Percentiles rank a stretch among this genome's conserved stretches.
Evolutionary conservation across 2,329 filamentous ascomycete genomes (phyloP).

Genomic region (Microdochium paspali): DNA sequence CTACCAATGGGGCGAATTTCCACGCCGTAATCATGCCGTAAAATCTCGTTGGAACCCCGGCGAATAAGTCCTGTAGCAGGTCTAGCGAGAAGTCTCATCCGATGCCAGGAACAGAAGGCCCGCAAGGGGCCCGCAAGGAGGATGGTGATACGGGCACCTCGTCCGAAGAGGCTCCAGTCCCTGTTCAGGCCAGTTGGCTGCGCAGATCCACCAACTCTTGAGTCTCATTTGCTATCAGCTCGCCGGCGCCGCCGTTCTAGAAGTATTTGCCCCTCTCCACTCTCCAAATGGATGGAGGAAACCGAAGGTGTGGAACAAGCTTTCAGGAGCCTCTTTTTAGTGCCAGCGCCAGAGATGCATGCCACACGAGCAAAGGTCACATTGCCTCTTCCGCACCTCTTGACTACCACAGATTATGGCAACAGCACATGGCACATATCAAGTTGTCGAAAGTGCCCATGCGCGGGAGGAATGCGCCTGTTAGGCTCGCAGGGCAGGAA

Average conservation of each 20-base stretch:
- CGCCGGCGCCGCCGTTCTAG: neutral
- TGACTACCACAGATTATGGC: too few relatives aligned
- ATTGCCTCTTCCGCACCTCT: too few relatives aligned
- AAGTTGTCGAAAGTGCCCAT: too few relatives aligned
- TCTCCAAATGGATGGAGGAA: neutral
- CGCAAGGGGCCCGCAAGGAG: neutral
- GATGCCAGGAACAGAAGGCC: neutral
- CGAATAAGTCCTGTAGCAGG: neutral
- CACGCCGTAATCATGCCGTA: neutral
- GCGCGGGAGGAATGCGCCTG: too few relatives aligned
- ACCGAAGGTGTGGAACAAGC: neutral
- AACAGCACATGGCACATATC: neutral
- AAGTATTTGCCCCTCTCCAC: neutral
- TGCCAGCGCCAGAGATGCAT: neutral
- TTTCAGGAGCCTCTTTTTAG: neutral
- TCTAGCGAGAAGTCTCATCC: neutral
- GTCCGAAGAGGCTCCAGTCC: too few relatives aligned
- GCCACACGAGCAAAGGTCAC: too few relatives aligned
- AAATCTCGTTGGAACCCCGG: neutral
- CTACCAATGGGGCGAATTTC: neutral
- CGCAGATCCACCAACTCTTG: too few relatives aligned
- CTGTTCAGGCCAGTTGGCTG: too few relatives aligned
- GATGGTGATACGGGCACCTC: neutral
- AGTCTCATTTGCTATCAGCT: neutral
- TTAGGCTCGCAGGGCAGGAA: too few relatives aligned